Percentiles rank a stretch among this genome's conserved stretches.
phyloP scores from a whole-genome alignment of 352 stramenopile genomes.

The Elongisporangium anandrum region DNA sequence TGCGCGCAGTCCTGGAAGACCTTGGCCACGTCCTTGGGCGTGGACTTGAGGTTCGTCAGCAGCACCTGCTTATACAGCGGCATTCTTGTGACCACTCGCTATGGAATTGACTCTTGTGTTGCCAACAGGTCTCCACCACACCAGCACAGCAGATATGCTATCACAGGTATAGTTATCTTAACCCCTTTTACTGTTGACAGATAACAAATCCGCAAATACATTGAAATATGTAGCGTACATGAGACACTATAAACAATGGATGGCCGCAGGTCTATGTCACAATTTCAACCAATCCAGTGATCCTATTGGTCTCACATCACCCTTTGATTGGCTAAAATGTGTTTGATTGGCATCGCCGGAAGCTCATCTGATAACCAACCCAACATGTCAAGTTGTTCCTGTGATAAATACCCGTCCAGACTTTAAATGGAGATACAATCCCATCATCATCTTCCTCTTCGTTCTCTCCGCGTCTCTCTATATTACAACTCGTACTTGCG shows the following conservation, averaged over 20 bases:
- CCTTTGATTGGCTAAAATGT: background rate
- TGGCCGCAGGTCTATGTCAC: background rate
- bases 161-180: background rate
- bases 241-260: background rate
- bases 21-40: conserved; percentile 75
- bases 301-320: background rate
- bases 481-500: conserved; percentile 58
- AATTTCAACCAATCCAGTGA: background rate
- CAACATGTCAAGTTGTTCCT: too few relatives aligned
- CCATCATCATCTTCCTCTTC: too few relatives aligned
- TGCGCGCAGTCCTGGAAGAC: conserved; percentile 80
- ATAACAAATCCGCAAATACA: background rate
- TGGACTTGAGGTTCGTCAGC: conserved; percentile 84
- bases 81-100: conserved; percentile 25
- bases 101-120: background rate
- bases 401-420: background rate
- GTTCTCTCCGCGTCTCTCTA: conserved; percentile 1
- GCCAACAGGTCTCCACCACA: background rate
- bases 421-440: too few relatives aligned
- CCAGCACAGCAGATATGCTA: background rate
- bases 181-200: background rate
- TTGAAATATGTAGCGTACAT: background rate
- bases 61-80: conserved; percentile 89
- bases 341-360: background rate
- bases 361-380: background rate